These are phyloP conservation scores for Auriscalpium vulgare DNA, from an alignment of 768 basidiomycete species.

Conservation along the genomic window DNA sequence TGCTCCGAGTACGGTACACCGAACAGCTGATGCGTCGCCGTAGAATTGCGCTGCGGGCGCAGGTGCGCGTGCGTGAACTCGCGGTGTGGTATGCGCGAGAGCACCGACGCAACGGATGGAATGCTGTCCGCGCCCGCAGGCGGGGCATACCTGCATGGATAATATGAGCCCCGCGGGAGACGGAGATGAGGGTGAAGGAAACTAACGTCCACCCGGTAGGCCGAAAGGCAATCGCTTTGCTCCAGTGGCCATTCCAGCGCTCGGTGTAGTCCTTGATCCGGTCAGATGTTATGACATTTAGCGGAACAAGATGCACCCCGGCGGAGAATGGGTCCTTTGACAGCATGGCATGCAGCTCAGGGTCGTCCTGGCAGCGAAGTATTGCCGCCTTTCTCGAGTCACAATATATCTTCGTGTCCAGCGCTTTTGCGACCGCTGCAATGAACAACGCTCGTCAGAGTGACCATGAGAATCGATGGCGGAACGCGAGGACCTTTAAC, in stretches of 20 bases:
- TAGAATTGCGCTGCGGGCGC: conserved; percentile 63
- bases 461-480: not conserved
- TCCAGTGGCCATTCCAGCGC: conserved; percentile 64
- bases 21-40: conserved; percentile 59
- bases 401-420: conserved; percentile 82
- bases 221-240: conserved; percentile 70
- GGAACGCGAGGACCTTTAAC: conserved; percentile 66
- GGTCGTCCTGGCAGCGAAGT: conserved; percentile 76
- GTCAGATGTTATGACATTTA: conserved; percentile 69
- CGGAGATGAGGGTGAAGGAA: not conserved
- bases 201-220: conserved; percentile 97
- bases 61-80: conserved; percentile 67
- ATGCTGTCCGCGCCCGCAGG: conserved; percentile 54
- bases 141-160: conserved; percentile 48
- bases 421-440: conserved; percentile 74
- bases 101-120: conserved; percentile 60
- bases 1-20: conserved; percentile 94
- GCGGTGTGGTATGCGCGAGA: conserved; percentile 56
- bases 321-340: conserved; percentile 70
- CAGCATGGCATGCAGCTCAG: conserved; percentile 71
- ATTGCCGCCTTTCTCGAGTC: conserved; percentile 79
- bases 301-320: conserved; percentile 79
- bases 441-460: not conserved
- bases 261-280: conserved; percentile 70
- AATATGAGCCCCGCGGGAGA: not conserved